Evolutionary conservation across 805 yeast species (phyloP).

Genomic region (Candida ascalaphidarum): DNA sequence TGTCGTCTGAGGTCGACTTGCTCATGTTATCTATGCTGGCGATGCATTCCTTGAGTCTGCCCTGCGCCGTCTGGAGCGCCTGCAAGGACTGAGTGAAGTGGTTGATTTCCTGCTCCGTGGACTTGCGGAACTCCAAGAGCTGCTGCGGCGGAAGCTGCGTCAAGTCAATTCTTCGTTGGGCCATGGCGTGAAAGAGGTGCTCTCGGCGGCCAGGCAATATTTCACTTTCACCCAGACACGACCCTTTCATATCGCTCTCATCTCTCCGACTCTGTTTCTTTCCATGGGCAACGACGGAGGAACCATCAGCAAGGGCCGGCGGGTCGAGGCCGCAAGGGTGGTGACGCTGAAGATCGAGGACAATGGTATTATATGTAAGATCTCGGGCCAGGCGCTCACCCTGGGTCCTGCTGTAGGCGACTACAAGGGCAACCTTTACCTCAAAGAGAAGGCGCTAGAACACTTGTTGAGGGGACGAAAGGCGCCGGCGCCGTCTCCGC

Average conservation of each 20-base stretch:
- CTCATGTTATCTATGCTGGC: slow-evolving; percentile 56
- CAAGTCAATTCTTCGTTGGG: slow-evolving; percentile 43
- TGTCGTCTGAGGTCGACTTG: slow-evolving; percentile 27
- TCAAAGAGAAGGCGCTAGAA: slow-evolving; percentile 56
- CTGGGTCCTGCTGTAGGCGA: slow-evolving; percentile 55
- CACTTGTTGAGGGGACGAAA: slow-evolving; percentile 34
- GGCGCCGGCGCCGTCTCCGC: background rate
- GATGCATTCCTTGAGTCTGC: slow-evolving; percentile 75
- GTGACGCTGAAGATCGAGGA: too few species aligned
- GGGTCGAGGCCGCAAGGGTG: too few species aligned
- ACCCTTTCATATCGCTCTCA: too few species aligned
- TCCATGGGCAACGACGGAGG: slow-evolving; percentile 59
- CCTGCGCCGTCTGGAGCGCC: slow-evolving; percentile 76
- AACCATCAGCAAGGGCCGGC: too few species aligned
- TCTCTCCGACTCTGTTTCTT: too few species aligned
- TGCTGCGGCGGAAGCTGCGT: slow-evolving; percentile 74
- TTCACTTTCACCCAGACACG: too few species aligned
- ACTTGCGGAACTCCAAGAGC: slow-evolving; percentile 71
- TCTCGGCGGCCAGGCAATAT: too few species aligned
- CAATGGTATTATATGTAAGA: too few species aligned
- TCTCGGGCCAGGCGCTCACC: slow-evolving; percentile 33
- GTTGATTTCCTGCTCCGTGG: slow-evolving; percentile 76
- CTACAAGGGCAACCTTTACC: slow-evolving; percentile 54
- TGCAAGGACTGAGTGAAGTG: slow-evolving; percentile 78
- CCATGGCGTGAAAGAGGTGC: slow-evolving; percentile 6